Base-by-base conservation (phyloP, 208 protist species). In the Zelonia costaricensis region DNA sequence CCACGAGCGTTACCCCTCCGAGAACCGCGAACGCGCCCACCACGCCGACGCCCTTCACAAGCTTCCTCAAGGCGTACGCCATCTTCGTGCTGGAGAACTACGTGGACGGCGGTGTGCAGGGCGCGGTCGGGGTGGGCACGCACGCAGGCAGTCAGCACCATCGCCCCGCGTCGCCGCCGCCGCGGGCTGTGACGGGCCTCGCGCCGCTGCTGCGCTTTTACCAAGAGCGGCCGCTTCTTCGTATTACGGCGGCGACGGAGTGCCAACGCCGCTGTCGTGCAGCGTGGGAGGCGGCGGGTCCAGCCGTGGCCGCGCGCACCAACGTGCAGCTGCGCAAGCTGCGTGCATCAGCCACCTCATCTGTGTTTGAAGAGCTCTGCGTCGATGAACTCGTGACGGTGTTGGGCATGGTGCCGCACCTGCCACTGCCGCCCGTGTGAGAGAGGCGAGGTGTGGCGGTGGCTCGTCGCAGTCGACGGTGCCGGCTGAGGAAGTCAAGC, bases 61-160 rank as follows among this genome's bases (percentile, higher is more conserved):
- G 69, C 43, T 83, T 83, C 30, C 12, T 83, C 46, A 83, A 83
- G 47, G 77, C 77, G 12, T 83, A 69, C 42, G 65, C 71, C 12
- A 45, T 73, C 38, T 67, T 64, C 30, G 10, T 49, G 0, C 48
- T 65, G 1, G n/a, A n/a, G n/a, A n/a, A n/a, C n/a, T n/a, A n/a
- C n/a, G n/a, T n/a, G n/a, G n/a, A n/a, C n/a, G n/a, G n/a, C n/a
- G n/a, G n/a, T n/a, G n/a, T n/a, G n/a, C n/a, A n/a, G n/a, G n/a
- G n/a, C n/a, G n/a, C n/a, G n/a, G n/a, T n/a, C n/a, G n/a, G n/a
- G n/a, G n/a, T n/a, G n/a, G n/a, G n/a, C n/a, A n/a, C n/a, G n/a
- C n/a, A n/a, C n/a, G n/a, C n/a, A n/a, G n/a, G n/a, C n/a, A n/a
- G n/a, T n/a, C n/a, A n/a, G n/a, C n/a, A n/a, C n/a, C n/a, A n/a